Evolutionary conservation across 2,329 filamentous ascomycete genomes (phyloP), one percentile per base, ranked within the genome.

Genomic region (Penicillium sp.): DNA sequence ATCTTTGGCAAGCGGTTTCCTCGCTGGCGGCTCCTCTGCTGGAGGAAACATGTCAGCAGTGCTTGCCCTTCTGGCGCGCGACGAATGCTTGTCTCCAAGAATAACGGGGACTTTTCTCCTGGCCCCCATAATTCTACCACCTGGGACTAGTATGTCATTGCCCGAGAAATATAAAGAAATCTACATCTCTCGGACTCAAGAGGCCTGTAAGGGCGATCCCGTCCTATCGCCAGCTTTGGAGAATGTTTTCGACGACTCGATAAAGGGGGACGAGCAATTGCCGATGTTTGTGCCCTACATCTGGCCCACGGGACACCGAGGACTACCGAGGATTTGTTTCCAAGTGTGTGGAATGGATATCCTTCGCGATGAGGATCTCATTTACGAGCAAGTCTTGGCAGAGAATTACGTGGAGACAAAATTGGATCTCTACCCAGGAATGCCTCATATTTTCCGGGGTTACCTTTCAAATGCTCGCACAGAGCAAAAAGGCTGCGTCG

Each of bases 331-430:
- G 9, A 62, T 79, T 0, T 85, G 83, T 65, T 70, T 86, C 1
- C 81, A 84, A 64, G 73, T 83, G 0, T 78, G 75, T 60, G 83
- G 82, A 11, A 59, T 81, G 58, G 84, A 85, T 65, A 78, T 78
- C 0, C 61, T 82, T 2, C 70, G 83, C 4, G 84, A 86, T 58
- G 83, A 85, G 55, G 80, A 73, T 0, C 60, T 86, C 47, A 78
- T 85, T 0, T 85, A 84, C 61, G 82, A 83, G 61, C 69, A 75
- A 40, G 66, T 80, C 2, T 64, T 85, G 57, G 70, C 76, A 35
- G 78, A 80, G 54, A 75, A 80, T 35, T 73, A 70, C 1, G 76
- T 83, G 7, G 66, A 73, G 63, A 83, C 81, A 1, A 75, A 72
- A 50, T 40, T 83, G 13, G 76, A 82, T 60, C 65, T 79, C 6